Conservation (phyloP, 116 monocot species). For the Dioscorea cayenensis region DNA sequence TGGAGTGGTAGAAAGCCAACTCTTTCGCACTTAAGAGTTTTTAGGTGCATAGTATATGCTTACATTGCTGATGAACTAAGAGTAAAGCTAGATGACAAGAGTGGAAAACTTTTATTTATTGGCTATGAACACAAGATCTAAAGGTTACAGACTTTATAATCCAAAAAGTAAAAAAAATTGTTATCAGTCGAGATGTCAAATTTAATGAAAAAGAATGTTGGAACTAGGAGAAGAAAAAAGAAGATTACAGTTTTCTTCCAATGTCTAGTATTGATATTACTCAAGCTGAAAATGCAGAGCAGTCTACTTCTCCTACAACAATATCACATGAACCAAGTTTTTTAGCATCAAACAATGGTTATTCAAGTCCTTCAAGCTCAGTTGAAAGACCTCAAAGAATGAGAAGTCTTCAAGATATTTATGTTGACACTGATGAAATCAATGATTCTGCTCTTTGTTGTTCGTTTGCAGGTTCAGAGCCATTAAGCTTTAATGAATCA, state of each 20-base stretch:
- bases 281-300: background rate
- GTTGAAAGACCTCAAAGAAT: too few relatives aligned
- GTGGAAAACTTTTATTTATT: conserved; percentile 3
- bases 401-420: too few relatives aligned
- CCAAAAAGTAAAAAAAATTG: background rate
- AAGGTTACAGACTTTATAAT: background rate
- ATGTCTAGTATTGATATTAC: background rate
- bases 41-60: background rate
- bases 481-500: background rate
- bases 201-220: background rate
- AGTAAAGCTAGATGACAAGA: conserved; percentile 6
- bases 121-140: background rate
- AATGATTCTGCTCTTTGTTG: background rate
- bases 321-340: background rate
- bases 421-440: background rate
- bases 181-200: background rate
- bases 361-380: background rate
- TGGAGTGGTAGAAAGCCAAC: background rate
- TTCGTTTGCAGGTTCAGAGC: too few relatives aligned
- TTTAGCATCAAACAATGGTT: too few relatives aligned
- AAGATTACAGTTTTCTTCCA: background rate
- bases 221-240: background rate
- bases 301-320: too few relatives aligned
- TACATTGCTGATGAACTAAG: background rate
- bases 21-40: background rate